Evolutionary conservation across 306 rosid genomes (phyloP), one percentile per base, ranked within the genome.

Genomic region (Abrus pulchellus): DNA sequence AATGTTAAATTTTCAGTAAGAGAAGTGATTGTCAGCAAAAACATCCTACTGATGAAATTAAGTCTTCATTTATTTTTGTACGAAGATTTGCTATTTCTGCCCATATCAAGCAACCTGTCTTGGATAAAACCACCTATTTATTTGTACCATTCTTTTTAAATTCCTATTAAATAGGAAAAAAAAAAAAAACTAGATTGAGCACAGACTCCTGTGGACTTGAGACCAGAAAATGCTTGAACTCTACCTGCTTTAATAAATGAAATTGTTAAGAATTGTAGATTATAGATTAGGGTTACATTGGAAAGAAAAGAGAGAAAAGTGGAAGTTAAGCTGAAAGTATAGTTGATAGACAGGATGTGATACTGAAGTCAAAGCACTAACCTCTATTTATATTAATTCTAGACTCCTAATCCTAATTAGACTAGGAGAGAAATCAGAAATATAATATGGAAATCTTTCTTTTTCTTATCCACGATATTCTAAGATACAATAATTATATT

Each of bases 1-100:
- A 45, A 13, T 13, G 45, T 36, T 66, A 54, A 29, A 61, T 50
- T 14, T 62, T 75, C 43, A 32, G 72, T 6, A 5, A 43, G 9
- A 47, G 62, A 63, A 48, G 40, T 74, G 44, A 38, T 76, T 76
- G 65, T 72, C 34, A 9, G 33, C 54, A 52, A 56, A 74, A 36
- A 7, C 7, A 3, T 30, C 47, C 72, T n/a, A n/a, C n/a, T 48
- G 9, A 11, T 75, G 61, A 73, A 53, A 65, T 65, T 12, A 65
- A n/a, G 14, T 68, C 57, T 71, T 81, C 44, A 43, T n/a, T 63
- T 70, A 74, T 65, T 56, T 20, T 44, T 38, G 34, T 40, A 57
- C 56, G 81, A 67, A 57, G 55, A 54, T 74, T 64, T 73, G 52
- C 20, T 48, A 36, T 72, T 72, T 61, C 50, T 75, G 32, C 48